phyloP scores from a whole-genome alignment of 805 yeast species.

The Yueomyces sp. region DNA sequence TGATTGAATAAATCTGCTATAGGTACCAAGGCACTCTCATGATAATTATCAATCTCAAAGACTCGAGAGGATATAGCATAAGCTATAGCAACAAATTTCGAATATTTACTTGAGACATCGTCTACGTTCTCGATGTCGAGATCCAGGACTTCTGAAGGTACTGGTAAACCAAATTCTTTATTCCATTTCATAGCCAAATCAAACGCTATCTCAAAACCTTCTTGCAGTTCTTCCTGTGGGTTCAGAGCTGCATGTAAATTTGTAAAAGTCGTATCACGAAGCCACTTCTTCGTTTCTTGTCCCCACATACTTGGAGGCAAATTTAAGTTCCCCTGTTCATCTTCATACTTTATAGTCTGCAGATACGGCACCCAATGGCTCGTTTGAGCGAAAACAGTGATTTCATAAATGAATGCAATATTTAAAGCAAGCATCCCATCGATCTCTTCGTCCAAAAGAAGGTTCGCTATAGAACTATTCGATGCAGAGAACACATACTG shows the following conservation, averaged over 20 bases:
- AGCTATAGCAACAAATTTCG: slow-evolving; percentile 41
- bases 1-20: slow-evolving; percentile 88
- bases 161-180: slow-evolving; percentile 10
- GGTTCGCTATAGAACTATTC: slow-evolving; percentile 50
- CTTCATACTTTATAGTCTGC: slow-evolving; percentile 31
- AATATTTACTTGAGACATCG: slow-evolving; percentile 20
- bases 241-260: slow-evolving; percentile 34
- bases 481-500: slow-evolving; percentile 41
- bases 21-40: slow-evolving; percentile 70
- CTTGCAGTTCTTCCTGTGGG: slow-evolving; percentile 25
- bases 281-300: slow-evolving; percentile 29
- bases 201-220: slow-evolving; percentile 26
- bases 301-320: slow-evolving; percentile 61
- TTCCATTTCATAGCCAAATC: slow-evolving; percentile 25
- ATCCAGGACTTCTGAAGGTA: slow-evolving; percentile 22
- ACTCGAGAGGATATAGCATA: slow-evolving; percentile 64
- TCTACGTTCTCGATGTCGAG: slow-evolving; percentile 13
- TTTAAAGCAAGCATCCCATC: slow-evolving; percentile 57
- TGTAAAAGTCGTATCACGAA: slow-evolving; percentile 49
- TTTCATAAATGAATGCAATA: slow-evolving; percentile 61
- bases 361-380: slow-evolving; percentile 80
- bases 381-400: slow-evolving; percentile 30
- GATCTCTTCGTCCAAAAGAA: slow-evolving; percentile 45
- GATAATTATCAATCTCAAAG: slow-evolving; percentile 65
- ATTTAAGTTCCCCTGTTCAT: slow-evolving; percentile 21